Evolutionary conservation across 2,329 filamentous ascomycete species (phyloP).

Genomic region (Epicoccum nigrum): DNA sequence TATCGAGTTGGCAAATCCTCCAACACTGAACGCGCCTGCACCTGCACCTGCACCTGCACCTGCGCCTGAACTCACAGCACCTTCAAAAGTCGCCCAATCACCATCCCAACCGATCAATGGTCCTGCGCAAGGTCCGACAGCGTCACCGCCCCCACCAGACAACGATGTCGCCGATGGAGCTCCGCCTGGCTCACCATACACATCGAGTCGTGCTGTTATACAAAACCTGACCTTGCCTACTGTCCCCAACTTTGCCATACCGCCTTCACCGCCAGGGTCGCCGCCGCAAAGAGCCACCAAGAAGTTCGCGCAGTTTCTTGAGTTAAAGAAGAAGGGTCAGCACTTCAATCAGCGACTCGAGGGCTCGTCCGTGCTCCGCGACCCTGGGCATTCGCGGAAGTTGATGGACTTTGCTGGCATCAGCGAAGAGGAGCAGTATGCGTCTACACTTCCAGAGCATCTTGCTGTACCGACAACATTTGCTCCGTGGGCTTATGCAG

Average conservation of each 20-base stretch:
- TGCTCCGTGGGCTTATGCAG: conserved; percentile 52
- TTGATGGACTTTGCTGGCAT: conserved; percentile 72
- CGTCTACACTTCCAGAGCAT: conserved; percentile 58
- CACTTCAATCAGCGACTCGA: conserved; percentile 81
- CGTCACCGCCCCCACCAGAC: conserved; percentile 26
- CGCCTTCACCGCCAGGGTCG: conserved; percentile 70
- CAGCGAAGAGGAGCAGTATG: conserved; percentile 65
- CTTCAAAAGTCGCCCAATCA: conserved; percentile 13
- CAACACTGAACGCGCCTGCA: conserved; percentile 22
- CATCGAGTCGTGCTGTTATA: conserved; percentile 66
- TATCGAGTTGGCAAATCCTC: conserved; percentile 41
- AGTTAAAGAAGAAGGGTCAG: conserved; percentile 75
- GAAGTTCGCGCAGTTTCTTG: conserved; percentile 76
- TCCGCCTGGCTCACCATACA: conserved; percentile 67
- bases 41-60: not conserved
- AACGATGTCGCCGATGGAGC: conserved; percentile 22
- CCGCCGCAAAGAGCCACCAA: conserved; percentile 58
- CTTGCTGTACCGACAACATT: conserved; percentile 50
- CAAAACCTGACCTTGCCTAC: conserved; percentile 76
- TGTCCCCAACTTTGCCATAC: conserved; percentile 74
- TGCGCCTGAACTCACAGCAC: conserved; percentile 3
- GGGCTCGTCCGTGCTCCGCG: conserved; percentile 69
- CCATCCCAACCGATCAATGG: conserved; percentile 27
- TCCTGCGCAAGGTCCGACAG: conserved; percentile 38
- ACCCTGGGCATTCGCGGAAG: conserved; percentile 75